phyloP scores from a whole-genome alignment of 1,139 yeast genomes.

The Candida tetrigidarum region DNA sequence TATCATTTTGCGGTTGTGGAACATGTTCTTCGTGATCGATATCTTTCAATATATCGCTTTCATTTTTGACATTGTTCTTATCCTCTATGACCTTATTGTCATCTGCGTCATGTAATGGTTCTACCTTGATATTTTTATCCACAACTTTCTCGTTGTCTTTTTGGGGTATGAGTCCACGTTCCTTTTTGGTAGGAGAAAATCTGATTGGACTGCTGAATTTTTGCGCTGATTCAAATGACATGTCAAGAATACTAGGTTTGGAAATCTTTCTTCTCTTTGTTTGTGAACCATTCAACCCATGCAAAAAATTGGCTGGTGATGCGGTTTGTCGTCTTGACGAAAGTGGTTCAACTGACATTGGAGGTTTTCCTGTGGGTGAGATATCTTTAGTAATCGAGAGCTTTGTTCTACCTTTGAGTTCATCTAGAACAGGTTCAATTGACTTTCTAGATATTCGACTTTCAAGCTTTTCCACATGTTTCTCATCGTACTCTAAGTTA shows the following conservation, averaged over 20 bases:
- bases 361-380: background rate
- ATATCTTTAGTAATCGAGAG: background rate
- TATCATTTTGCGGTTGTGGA: background rate
- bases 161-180: background rate
- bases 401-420: background rate
- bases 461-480: constrained; percentile 15
- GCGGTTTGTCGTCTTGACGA: background rate
- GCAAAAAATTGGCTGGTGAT: constrained; percentile 14
- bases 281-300: background rate
- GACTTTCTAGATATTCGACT: constrained; percentile 10
- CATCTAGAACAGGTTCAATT: too few relatives aligned
- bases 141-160: background rate
- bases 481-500: constrained; percentile 15
- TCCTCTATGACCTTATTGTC: too few relatives aligned
- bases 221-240: constrained; percentile 16
- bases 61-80: background rate
- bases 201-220: background rate
- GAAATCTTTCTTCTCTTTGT: constrained; percentile 10
- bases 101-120: too few relatives aligned
- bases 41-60: background rate
- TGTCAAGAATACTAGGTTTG: constrained; percentile 18
- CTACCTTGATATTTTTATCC: background rate
- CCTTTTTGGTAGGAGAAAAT: background rate
- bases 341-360: background rate
- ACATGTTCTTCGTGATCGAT: background rate